These are phyloP conservation scores for Tothia fuscella DNA, from an alignment of 2,329 filamentous ascomycete genomes.

Conservation along the genomic window DNA sequence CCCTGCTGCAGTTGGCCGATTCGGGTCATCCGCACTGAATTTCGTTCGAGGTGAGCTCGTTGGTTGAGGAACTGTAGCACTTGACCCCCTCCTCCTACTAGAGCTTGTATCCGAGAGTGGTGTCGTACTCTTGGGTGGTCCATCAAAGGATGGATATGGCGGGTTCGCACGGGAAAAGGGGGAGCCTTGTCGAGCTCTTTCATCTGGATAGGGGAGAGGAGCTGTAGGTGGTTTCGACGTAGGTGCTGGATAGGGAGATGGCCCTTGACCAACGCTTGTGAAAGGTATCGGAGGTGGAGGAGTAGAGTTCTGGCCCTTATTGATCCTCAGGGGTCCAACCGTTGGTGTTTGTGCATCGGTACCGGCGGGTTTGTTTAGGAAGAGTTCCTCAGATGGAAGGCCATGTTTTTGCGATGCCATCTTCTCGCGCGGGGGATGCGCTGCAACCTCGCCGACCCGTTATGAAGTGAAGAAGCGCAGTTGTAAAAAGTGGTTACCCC, in stretches of 20 bases:
- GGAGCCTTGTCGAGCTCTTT: constrained; percentile 20
- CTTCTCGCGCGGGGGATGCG: not conserved
- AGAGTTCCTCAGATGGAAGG: constrained; percentile 70
- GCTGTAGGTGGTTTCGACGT: constrained; percentile 36
- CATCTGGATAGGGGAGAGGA: constrained; percentile 36
- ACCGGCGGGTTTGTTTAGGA: constrained; percentile 43
- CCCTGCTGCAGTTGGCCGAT: constrained; percentile 34
- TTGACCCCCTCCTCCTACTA: constrained; percentile 20
- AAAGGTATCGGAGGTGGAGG: constrained; percentile 30
- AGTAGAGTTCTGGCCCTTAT: constrained; percentile 50
- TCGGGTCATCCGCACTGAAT: constrained; percentile 37
- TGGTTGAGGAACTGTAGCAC: constrained; percentile 18
- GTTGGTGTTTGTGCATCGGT: constrained; percentile 49
- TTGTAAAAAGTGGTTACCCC: not conserved
- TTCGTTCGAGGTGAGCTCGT: constrained; percentile 24
- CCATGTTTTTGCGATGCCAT: constrained; percentile 34
- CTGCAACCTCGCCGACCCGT: not conserved
- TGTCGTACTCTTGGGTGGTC: constrained; percentile 22
- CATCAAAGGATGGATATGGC: constrained; percentile 25
- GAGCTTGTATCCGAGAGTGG: constrained; percentile 15
- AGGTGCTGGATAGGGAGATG: constrained; percentile 43
- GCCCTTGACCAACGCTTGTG: constrained; percentile 1
- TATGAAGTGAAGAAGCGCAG: not conserved
- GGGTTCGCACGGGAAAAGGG: constrained; percentile 22
- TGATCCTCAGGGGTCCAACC: constrained; percentile 73